Evolutionary conservation across 1,284 basidiomycete species (phyloP), one percentile per base, ranked within the genome.

Genomic region (Sanghuangporus sanghuang): DNA sequence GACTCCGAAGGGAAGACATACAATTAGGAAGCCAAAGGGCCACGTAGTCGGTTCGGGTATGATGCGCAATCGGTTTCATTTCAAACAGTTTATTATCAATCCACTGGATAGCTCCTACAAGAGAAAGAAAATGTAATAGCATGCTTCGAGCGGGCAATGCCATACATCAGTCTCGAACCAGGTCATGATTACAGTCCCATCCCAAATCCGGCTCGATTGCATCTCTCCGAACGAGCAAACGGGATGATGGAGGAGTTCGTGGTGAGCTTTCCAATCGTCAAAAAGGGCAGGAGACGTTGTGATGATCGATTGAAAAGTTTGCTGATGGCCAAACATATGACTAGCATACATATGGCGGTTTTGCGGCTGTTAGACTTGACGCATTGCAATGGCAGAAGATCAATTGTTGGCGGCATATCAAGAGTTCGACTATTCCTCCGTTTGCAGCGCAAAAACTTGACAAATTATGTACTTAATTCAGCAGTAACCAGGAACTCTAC

Each of bases 21-120:
- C 48, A 59, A 46, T 4, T 63, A 57, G 61, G 56, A 58, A 48
- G 38, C 21, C 5, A 49, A 58, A 57, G 61, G 40, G 4, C 57
- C 42, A 6, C 46, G 57, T 9, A 49, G 36, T 50, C 55, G 59
- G n/a, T 40, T 49, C 16, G 35, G 42, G 14, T 57, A 61, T 23
- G 8, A 18, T 36, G 8, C 50, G 23, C 16, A 3, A 61, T 62
- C 18, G 6, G n/a, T 58, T 44, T 38, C 54, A 61, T 58, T 32
- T 14, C 53, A 18, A 9, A 18, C 36, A 42, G 21, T 5, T 21
- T 50, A 16, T 9, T 35, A 54, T 12, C 7, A 40, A 12, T 11
- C 7, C 4, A n/a, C 1, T 46, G 4, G 7, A n/a, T 53, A 63
- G 56, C 56, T 63, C 39, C 16, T 63, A 32, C 16, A 38, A 53